phyloP scores from a whole-genome alignment of 2,329 filamentous ascomycete species.

The Leptographium procerum region DNA sequence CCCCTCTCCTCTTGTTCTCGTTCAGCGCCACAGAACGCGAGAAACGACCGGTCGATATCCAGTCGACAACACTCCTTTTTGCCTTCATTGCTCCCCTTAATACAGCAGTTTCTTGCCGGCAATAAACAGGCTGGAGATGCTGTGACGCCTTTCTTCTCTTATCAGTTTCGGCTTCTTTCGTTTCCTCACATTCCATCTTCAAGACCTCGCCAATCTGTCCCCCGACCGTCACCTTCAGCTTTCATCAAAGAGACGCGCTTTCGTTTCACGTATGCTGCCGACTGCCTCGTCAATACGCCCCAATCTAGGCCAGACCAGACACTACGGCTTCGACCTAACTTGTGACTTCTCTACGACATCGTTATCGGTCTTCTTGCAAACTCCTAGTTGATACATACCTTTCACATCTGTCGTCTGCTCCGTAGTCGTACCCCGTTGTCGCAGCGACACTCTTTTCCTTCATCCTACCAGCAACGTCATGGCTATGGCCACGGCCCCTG shows the following conservation, averaged over 20 bases:
- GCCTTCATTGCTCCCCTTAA: background rate
- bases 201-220: background rate
- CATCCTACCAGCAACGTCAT: background rate
- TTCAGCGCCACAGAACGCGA: background rate
- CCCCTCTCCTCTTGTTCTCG: background rate
- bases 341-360: background rate
- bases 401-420: background rate
- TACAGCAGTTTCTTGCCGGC: background rate
- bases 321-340: background rate
- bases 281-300: background rate
- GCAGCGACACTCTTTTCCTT: background rate
- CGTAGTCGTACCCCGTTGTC: background rate
- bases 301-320: too few species aligned
- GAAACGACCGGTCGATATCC: too few species aligned
- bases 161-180: background rate
- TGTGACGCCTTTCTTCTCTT: background rate
- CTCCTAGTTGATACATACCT: background rate
- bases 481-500: conserved; percentile 1
- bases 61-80: background rate
- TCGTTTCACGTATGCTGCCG: background rate
- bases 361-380: background rate
- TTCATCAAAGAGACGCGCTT: background rate
- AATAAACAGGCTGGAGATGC: background rate
- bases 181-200: background rate
- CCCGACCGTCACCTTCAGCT: too few species aligned